phyloP scores from a whole-genome alignment of 2,329 filamentous ascomycete genomes.

The Fusarium buxicola region DNA sequence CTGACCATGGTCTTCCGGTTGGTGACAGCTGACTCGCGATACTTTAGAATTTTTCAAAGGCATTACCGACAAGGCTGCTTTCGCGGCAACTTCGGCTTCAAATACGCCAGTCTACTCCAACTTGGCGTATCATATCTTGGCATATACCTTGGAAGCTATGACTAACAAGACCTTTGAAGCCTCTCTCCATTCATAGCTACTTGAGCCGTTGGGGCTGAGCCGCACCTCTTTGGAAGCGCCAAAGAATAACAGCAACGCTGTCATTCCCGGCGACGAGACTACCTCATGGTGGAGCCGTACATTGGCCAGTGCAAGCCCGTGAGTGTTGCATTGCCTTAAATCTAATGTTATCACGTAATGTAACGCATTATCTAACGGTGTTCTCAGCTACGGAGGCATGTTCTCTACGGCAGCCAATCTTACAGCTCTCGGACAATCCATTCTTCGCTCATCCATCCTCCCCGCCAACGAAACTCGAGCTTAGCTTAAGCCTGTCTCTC shows the following conservation, averaged over 20 bases:
- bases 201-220: constrained; percentile 6
- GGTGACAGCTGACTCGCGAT: not conserved
- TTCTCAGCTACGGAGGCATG: constrained; percentile 7
- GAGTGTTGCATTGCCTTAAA: not conserved
- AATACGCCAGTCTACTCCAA: constrained; percentile 24
- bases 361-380: not conserved
- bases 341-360: not conserved
- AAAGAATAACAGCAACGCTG: constrained; percentile 10
- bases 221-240: constrained; percentile 14
- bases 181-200: constrained; percentile 1
- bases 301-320: constrained; percentile 7
- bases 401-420: constrained; percentile 7
- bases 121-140: constrained; percentile 14
- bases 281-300: constrained; percentile 2
- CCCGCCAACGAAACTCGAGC: constrained; percentile 8
- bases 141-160: constrained; percentile 14
- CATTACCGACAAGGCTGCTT: not conserved
- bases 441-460: constrained; percentile 5
- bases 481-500: constrained; percentile 57
- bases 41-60: constrained; percentile 1
- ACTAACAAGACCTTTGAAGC: constrained; percentile 9
- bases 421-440: constrained; percentile 1
- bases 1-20: not conserved
- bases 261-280: constrained; percentile 7
- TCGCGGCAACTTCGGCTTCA: not conserved